A percentile compares a stretch with the other conserved stretches of the same genome.
These are phyloP conservation scores for Sporisorium iseilematis-ciliati DNA, from an alignment of 1,284 basidiomycete genomes.

Conservation along the genomic window DNA sequence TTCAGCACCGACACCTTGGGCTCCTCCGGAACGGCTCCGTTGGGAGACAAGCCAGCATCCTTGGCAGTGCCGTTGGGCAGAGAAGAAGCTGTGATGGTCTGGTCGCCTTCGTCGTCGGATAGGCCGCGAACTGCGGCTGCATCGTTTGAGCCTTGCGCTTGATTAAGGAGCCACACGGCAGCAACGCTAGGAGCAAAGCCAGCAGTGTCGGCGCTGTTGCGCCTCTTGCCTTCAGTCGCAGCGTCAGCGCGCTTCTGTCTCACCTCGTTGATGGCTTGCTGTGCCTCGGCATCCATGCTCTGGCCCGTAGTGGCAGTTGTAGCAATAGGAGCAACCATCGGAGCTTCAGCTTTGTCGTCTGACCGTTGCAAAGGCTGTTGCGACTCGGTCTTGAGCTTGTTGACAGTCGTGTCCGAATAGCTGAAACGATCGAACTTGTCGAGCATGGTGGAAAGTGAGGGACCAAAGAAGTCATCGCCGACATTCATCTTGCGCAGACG, in stretches of 20 bases:
- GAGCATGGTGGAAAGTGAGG: conserved; percentile 48
- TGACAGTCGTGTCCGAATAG: conserved; percentile 43
- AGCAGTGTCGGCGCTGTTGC: conserved; percentile 47
- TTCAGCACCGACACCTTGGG: conserved; percentile 47
- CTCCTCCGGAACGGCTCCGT: conserved; percentile 7
- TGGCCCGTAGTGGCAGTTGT: background rate
- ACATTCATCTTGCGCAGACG: conserved; percentile 63
- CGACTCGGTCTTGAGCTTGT: conserved; percentile 26
- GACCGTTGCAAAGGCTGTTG: background rate
- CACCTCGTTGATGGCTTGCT: conserved; percentile 54
- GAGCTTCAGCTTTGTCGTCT: background rate
- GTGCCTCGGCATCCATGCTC: conserved; percentile 28
- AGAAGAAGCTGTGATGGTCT: conserved; percentile 15
- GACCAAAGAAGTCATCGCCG: conserved; percentile 66
- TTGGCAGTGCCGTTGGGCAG: background rate
- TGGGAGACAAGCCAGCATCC: background rate
- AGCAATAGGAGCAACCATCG: background rate
- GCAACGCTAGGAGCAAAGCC: conserved; percentile 60
- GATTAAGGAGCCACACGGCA: conserved; percentile 60
- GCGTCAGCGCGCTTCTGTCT: conserved; percentile 51
- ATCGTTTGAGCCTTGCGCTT: conserved; percentile 17
- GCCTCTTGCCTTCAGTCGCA: conserved; percentile 25
- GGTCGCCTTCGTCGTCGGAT: conserved; percentile 19
- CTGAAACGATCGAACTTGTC: conserved; percentile 56
- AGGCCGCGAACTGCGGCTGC: conserved; percentile 3